Conservation (phyloP, 495 filamentous ascomycete genomes). For the Xylaria longipes region DNA sequence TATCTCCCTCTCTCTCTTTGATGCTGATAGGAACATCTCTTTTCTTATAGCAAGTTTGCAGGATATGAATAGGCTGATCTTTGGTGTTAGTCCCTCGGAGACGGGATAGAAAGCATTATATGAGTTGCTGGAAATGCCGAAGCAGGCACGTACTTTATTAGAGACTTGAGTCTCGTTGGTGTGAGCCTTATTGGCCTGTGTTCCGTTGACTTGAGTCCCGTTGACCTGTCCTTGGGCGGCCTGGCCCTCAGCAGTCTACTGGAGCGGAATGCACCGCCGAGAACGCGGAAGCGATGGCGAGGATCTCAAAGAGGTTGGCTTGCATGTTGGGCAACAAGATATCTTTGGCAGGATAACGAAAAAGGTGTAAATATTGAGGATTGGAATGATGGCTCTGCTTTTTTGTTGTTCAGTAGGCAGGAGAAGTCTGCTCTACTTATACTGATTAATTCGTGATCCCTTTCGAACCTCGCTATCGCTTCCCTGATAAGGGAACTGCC, state of each 20-base stretch:
- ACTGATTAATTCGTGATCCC: background rate
- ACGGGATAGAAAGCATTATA: constrained; percentile 2
- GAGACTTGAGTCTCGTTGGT: background rate
- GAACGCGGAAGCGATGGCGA: background rate
- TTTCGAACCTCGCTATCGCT: background rate
- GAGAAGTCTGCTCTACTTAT: background rate
- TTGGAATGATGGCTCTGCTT: background rate
- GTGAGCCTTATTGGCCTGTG: background rate
- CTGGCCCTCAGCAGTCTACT: constrained; percentile 7
- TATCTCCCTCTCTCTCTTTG: background rate
- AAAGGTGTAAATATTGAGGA: background rate
- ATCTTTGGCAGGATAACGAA: background rate
- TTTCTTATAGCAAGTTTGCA: background rate
- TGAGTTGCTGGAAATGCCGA: background rate
- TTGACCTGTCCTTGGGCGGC: constrained; percentile 1
- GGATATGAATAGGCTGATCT: background rate
- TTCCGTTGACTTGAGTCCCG: background rate
- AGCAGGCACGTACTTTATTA: constrained; percentile 4
- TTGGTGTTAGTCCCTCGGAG: constrained; percentile 7
- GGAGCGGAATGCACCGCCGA: background rate
- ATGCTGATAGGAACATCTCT: background rate
- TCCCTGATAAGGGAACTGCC: background rate
- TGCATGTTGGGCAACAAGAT: background rate
- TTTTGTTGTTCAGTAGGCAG: background rate
- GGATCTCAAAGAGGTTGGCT: background rate